Evolutionary conservation across 2,329 filamentous ascomycete species (phyloP), one percentile per base, ranked within the genome.

Genomic region (Ramularia endophylla): DNA sequence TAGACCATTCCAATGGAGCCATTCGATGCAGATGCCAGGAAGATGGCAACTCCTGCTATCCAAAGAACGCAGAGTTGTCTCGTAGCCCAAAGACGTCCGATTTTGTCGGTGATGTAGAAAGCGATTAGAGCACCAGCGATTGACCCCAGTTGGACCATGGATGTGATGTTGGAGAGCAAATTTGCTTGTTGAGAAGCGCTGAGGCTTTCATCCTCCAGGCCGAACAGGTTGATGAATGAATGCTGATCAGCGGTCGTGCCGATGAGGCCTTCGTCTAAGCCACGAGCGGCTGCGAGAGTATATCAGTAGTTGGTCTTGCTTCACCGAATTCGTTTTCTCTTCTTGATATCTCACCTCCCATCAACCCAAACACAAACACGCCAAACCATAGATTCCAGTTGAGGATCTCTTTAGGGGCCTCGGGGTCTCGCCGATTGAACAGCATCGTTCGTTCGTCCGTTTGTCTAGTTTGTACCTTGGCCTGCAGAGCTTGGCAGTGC

Each of bases 341-440:
- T 25, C n/a, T n/a, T n/a, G n/a, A n/a, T 28, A 27, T 39, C 55
- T 51, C 36, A 59, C 56, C 22, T 25, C 22, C 22, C 22, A 25
- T 25, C 22, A 25, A 25, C 22, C 22, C 22, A 11, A 25, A 25
- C 22, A 25, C 58, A 48, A 85, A 59, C 40, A 88, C 82, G 30
- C 83, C 80, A 62, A 85, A 86, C 81, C 83, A 87, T 47, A 89
- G 71, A 32, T 78, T 73, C 83, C 83, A 87, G 66, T 89, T 89
- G 61, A 87, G 77, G 47, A 81, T 75, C 57, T 84, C 77, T 41
- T 74, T 73, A 4, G 85, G 85, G 46, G 85, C 83, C 44, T 76
- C 75, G 9, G 36, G 80, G 69, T 77, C 64, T 44, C 40, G 59
- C 47, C 50, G 63, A 52, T 49, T 43, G 31, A 50, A 51, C 29